A percentile compares a stretch with the other conserved stretches of the same genome.
phyloP scores from a whole-genome alignment of 495 filamentous ascomycete species.

The Gamarada debralockiae region DNA sequence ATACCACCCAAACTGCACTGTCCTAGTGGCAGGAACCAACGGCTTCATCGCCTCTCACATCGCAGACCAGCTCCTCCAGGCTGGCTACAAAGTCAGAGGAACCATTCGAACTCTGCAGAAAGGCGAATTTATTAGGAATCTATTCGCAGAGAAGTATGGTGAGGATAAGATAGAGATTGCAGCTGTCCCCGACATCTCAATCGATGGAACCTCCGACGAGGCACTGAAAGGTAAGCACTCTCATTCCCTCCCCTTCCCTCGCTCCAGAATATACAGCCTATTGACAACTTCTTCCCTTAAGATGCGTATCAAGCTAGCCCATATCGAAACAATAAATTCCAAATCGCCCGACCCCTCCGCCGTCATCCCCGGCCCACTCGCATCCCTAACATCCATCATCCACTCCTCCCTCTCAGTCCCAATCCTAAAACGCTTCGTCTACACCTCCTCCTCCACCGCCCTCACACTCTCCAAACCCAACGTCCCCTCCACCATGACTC shows the following conservation, averaged over 20 bases:
- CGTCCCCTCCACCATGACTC: constrained; percentile 16
- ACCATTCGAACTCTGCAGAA: constrained; percentile 41
- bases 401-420: constrained; percentile 37
- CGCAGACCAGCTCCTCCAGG: constrained; percentile 41
- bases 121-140: constrained; percentile 35
- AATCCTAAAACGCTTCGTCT: constrained; percentile 45
- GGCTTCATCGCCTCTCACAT: constrained; percentile 53
- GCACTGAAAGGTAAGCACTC: constrained; percentile 32
- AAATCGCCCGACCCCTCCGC: constrained; percentile 34
- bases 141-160: constrained; percentile 40
- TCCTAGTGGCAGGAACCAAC: constrained; percentile 55
- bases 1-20: constrained; percentile 2
- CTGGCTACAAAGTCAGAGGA: constrained; percentile 49
- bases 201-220: constrained; percentile 34
- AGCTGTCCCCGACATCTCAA: constrained; percentile 35
- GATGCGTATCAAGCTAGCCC: constrained; percentile 12
- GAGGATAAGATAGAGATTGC: constrained; percentile 32
- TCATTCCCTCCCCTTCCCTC: no score
- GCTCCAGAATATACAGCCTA: no score
- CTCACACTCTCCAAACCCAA: constrained; percentile 28
- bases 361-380: constrained; percentile 38
- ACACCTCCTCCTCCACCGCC: constrained; percentile 45
- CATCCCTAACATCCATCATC: constrained; percentile 33
- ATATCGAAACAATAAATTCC: constrained; percentile 41
- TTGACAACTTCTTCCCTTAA: no score